phyloP scores from a whole-genome alignment of 179 eudicot genomes.

The Silene coronaria region DNA sequence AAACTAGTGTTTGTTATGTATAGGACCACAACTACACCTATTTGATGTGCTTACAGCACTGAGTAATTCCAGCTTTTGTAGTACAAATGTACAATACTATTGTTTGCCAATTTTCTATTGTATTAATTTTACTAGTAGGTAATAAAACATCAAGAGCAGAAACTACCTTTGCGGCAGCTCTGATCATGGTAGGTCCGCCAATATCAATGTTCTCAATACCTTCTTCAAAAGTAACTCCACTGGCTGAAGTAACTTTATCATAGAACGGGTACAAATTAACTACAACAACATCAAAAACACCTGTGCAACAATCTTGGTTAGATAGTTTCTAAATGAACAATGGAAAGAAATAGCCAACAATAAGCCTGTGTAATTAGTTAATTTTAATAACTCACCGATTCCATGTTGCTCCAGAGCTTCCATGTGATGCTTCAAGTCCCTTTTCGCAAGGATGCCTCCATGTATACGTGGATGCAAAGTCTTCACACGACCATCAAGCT shows the following conservation, averaged over 20 bases:
- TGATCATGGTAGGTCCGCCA: slow-evolving; percentile 96
- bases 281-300: slow-evolving; percentile 82
- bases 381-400: slow-evolving; percentile 45
- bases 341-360: background rate
- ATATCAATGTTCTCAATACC: slow-evolving; percentile 96
- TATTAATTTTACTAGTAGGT: background rate
- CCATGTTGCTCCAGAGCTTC: slow-evolving; percentile 80
- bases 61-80: background rate
- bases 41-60: too few species aligned
- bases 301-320: slow-evolving; percentile 30
- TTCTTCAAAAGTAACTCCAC: slow-evolving; percentile 71
- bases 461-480: slow-evolving; percentile 85
- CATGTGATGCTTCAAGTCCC: slow-evolving; percentile 84
- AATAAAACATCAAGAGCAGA: background rate
- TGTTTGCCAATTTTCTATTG: background rate
- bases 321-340: background rate
- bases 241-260: slow-evolving; percentile 70
- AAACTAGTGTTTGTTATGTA: background rate
- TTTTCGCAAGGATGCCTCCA: slow-evolving; percentile 97
- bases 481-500: slow-evolving; percentile 99
- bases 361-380: background rate
- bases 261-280: slow-evolving; percentile 95
- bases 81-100: background rate
- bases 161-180: slow-evolving; percentile 96
- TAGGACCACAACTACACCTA: background rate